Base-by-base conservation (phyloP, 306 rosid species). In the Casuarina cunninghamiana region DNA sequence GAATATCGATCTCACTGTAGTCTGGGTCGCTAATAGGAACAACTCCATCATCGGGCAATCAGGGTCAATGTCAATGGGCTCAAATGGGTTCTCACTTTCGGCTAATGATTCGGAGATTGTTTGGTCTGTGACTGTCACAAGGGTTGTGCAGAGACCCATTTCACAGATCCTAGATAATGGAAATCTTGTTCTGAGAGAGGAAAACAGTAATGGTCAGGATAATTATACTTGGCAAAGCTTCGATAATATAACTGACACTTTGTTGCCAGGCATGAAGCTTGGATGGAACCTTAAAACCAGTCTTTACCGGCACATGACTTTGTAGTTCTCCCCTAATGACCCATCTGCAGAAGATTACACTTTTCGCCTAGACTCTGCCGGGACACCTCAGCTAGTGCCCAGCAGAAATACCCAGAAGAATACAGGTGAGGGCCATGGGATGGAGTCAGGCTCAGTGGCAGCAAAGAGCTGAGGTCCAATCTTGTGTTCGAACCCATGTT, bases 21-120 rank as follows among this genome's bases (percentile, higher is more conserved):
- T 77, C 41, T 76, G 81, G 84, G 74, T 81, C 37, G 81, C 78
- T 70, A 81, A 81, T 35, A 81, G 84, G 72, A 63, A 81, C 74
- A 46, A 46, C 16, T 73, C 75, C 13, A 51, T 77, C 39, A 2
- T 15, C 3, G 67, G 49, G 54, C 35, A 11, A 71, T 58, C 77
- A 10, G 73, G 72, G 63, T 55, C 41, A 46, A 35, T 80, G 37
- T 35, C 55, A 12, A 15, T 81, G 19, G 39, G 35, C 58, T 70
- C 84, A 9, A 60, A 44, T 10, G 80, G 84, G 26, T 58, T 75
- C 46, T 51, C 46, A 2, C 41, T 75, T 60, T 61, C 53, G 9
- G 43, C 37, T 19, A 76, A 75, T 53, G 15, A 10, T 50, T 69
- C 73, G 8, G 4, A 10, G 12, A 4, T 2, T 16, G n/a, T 43